Evolutionary conservation across 495 filamentous ascomycete genomes (phyloP).

Genomic region (Parmelia sp.): DNA sequence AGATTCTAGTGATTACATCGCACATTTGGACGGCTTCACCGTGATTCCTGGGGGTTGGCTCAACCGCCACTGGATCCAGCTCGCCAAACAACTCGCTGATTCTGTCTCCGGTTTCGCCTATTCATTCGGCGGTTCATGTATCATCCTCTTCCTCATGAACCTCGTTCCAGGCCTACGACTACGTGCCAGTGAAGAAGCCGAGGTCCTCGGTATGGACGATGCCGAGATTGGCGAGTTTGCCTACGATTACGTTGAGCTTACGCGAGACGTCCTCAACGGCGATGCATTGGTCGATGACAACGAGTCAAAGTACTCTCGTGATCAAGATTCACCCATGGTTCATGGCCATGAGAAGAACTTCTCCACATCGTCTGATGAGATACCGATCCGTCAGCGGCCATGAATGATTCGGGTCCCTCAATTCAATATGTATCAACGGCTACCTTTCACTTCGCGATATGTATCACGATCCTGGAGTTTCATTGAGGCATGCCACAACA

Average conservation of each 20-base stretch:
- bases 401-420: background rate
- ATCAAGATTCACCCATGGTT: conserved; percentile 23
- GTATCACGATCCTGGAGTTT: background rate
- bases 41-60: conserved; percentile 81
- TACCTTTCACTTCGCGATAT: background rate
- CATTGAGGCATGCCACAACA: background rate
- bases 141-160: conserved; percentile 85
- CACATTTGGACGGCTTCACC: conserved; percentile 72
- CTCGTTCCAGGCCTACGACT: conserved; percentile 77
- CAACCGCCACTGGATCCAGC: conserved; percentile 83
- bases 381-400: conserved; percentile 5
- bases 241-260: conserved; percentile 95
- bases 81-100: conserved; percentile 84
- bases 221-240: conserved; percentile 97
- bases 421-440: background rate
- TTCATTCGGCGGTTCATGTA: conserved; percentile 76
- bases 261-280: conserved; percentile 69
- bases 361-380: conserved; percentile 20
- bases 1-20: conserved; percentile 65
- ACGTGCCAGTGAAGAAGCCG: conserved; percentile 74
- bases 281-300: conserved; percentile 36
- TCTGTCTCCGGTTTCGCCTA: conserved; percentile 77
- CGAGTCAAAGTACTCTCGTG: conserved; percentile 24
- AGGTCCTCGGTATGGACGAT: conserved; percentile 89
- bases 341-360: conserved; percentile 24